Evolutionary conservation across 164 flowering plant genomes (phyloP), one percentile per base, ranked within the genome.

Genomic region (Nymphaea thermarum): DNA sequence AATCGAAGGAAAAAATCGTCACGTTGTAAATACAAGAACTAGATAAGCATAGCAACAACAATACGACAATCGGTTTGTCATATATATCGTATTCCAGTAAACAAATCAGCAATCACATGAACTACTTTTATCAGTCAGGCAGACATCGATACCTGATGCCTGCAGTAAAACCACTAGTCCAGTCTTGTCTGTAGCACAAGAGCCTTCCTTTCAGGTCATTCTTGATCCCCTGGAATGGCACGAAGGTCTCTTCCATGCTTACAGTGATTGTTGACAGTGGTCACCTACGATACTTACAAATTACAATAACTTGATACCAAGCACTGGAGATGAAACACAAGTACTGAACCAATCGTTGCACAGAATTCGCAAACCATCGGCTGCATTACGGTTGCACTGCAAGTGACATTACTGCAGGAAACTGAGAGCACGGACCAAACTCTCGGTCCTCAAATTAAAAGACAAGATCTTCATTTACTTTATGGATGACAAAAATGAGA

Each of bases 171-270:
- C 98, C 99, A 72, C 99, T 81, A 65, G 81, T 86, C 99, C 99
- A 95, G 61, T 95, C 99, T 79, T 95, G 97, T 85, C 88, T 92
- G 82, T 95, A 95, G 66, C 99, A 95, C 83, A 75, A 75, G 74
- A 94, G 70, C 74, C 99, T 86, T 71, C 87, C 96, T 65, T 66
- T 67, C 42, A 94, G 75, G 47, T 95, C 99, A 84, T 92, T 90
- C 82, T 84, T 92, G 69, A 95, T 95, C 66, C 98, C 99, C 0
- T 82, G 84, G n/a, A 95, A 83, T 10, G 99, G 99, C 42, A 90
- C 93, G 73, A 92, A 95, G 14, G 97, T 80, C 75, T 95, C 99
- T 72, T 95, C 99, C 99, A 92, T 92, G 67, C 60, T 60, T 36
- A 12, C 12, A 7, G 11, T 12, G 12, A 8, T 10, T 5, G 57